phyloP scores from a whole-genome alignment of 2,329 filamentous ascomycete genomes.

The Malbranchea zuffiana region DNA sequence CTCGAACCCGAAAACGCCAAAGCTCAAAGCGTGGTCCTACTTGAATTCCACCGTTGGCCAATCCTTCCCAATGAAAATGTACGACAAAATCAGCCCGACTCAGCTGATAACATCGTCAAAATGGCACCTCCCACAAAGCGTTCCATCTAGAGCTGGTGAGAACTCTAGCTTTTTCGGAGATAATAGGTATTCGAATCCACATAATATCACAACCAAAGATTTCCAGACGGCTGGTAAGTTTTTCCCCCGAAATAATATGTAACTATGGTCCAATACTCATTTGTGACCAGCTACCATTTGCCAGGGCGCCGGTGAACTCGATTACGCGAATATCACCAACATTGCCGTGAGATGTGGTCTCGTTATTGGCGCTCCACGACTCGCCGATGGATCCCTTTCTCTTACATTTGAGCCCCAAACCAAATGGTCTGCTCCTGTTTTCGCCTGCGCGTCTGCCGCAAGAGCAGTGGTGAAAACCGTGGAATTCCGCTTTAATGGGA shows the following conservation, averaged over 20 bases:
- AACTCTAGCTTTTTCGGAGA: slow-evolving; percentile 6
- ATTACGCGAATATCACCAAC: slow-evolving; percentile 35
- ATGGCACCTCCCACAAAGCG: slow-evolving; percentile 7
- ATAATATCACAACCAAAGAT: slow-evolving; percentile 19
- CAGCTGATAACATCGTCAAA: slow-evolving; percentile 1
- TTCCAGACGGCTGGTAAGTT: slow-evolving; percentile 20
- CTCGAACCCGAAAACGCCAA: slow-evolving; percentile 20
- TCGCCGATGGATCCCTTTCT: slow-evolving; percentile 25
- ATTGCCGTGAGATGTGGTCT: slow-evolving; percentile 33
- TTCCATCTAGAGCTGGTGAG: background rate
- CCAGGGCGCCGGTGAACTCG: slow-evolving; percentile 21
- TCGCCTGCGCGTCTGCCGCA: slow-evolving; percentile 35
- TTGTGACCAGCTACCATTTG: slow-evolving; percentile 19
- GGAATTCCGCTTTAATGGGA: slow-evolving; percentile 35
- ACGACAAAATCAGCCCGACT: background rate
- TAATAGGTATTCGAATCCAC: slow-evolving; percentile 24
- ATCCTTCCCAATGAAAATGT: slow-evolving; percentile 20
- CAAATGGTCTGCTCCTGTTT: slow-evolving; percentile 35
- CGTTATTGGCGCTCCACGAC: slow-evolving; percentile 31
- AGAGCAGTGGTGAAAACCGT: slow-evolving; percentile 39
- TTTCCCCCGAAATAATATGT: background rate
- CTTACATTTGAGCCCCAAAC: slow-evolving; percentile 33
- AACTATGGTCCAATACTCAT: background rate
- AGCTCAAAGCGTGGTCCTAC: slow-evolving; percentile 25
- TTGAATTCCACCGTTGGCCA: slow-evolving; percentile 30